phyloP scores from a whole-genome alignment of 2,329 filamentous ascomycete species.

The Neofusicoccum sp. region DNA sequence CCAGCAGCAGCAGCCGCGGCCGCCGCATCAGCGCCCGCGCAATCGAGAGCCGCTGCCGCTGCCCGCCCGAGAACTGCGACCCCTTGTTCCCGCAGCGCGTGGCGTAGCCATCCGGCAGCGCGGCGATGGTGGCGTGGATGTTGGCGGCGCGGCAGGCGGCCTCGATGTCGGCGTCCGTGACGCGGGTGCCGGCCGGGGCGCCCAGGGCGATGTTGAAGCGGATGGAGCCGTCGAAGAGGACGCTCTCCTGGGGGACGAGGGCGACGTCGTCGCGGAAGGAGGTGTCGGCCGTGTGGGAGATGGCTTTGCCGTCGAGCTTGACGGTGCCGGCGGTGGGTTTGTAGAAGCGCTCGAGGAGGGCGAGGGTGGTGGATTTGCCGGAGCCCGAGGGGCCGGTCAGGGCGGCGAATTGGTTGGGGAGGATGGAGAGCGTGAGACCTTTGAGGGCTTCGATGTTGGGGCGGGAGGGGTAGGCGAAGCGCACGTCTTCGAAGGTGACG shows the following conservation, averaged over 20 bases:
- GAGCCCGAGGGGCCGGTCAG: conserved; percentile 50
- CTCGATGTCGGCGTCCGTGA: conserved; percentile 60
- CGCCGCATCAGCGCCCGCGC: conserved; percentile 44
- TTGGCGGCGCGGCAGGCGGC: conserved; percentile 66
- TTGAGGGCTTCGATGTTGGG: conserved; percentile 34
- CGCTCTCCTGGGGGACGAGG: conserved; percentile 49
- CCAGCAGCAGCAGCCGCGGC: conserved; percentile 41
- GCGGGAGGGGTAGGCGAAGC: conserved; percentile 10
- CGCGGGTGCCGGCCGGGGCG: conserved; percentile 54
- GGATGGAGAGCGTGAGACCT: conserved; percentile 24
- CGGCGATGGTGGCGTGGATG: conserved; percentile 66
- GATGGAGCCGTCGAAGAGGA: conserved; percentile 49
- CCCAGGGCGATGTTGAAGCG: conserved; percentile 49
- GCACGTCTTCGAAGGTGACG: conserved; percentile 10
- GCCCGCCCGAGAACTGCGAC: conserved; percentile 43
- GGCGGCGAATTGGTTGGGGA: conserved; percentile 44
- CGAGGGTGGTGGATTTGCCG: conserved; percentile 48
- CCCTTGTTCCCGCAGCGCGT: conserved; percentile 50
- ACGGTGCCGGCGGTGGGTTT: conserved; percentile 36
- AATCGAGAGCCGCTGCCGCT: conserved; percentile 44
- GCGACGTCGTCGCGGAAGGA: conserved; percentile 35
- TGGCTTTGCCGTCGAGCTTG: neutral
- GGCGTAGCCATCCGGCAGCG: conserved; percentile 64
- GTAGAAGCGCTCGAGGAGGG: conserved; percentile 50
- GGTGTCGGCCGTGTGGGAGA: neutral